Evolutionary conservation across 371 early-diverging fungal species (phyloP).

Genomic region (Mucor velutinosus): DNA sequence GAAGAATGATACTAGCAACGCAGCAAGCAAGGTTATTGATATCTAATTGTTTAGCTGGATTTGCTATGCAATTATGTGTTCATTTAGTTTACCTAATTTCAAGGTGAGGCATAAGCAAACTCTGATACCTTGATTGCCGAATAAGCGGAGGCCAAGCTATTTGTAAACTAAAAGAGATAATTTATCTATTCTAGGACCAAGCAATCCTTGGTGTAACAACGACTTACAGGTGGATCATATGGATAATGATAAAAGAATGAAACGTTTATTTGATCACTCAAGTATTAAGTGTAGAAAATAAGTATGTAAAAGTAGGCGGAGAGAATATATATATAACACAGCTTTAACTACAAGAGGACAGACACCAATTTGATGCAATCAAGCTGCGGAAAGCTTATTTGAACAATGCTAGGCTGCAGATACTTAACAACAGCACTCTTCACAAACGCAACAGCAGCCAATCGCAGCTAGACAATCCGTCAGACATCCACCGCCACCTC

Average conservation of each 20-base stretch:
- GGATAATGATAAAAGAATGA: not conserved
- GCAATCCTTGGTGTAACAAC: not conserved
- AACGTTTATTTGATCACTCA: not conserved
- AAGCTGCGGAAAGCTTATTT: not conserved
- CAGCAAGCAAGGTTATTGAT: too few relatives aligned
- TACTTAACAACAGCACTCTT: constrained; percentile 25
- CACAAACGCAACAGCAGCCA: constrained; percentile 34
- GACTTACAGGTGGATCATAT: too few relatives aligned
- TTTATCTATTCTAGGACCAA: not conserved
- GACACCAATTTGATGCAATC: not conserved
- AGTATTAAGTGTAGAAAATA: not conserved
- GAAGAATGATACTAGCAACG: too few relatives aligned
- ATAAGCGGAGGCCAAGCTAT: not conserved
- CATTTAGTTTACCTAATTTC: too few relatives aligned
- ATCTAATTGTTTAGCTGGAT: too few relatives aligned
- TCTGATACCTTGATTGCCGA: not conserved
- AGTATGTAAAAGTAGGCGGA: not conserved
- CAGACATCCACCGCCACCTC: constrained; percentile 36
- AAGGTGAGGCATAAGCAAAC: too few relatives aligned
- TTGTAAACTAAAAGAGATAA: not conserved
- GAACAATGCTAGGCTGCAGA: too few relatives aligned
- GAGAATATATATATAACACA: not conserved
- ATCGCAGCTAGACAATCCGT: constrained; percentile 34
- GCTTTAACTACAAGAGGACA: not conserved
- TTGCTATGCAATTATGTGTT: too few relatives aligned